Conservation (phyloP, 2,329 filamentous ascomycete genomes). For the Plenodomus biglobosus region DNA sequence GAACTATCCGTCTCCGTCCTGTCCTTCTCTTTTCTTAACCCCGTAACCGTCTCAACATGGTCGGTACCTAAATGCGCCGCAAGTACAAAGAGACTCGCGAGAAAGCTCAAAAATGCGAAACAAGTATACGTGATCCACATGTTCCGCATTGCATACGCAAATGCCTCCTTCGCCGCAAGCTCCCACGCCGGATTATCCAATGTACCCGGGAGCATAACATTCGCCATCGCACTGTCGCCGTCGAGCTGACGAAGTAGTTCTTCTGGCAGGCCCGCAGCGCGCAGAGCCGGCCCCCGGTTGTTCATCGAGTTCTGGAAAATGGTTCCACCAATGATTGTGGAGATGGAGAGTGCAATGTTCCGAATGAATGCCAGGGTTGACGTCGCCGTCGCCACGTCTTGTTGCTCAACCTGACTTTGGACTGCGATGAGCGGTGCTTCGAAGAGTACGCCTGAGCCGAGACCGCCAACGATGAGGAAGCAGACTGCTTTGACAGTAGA, state of each 20-base stretch:
- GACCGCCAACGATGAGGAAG: conserved; percentile 54
- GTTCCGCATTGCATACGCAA: conserved; percentile 47
- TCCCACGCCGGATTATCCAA: conserved; percentile 52
- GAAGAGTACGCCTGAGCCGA: conserved; percentile 57
- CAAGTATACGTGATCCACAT: conserved; percentile 55
- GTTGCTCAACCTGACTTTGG: conserved; percentile 55
- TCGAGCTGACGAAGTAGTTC: conserved; percentile 54
- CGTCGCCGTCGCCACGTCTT: conserved; percentile 55
- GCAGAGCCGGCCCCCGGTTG: conserved; percentile 52
- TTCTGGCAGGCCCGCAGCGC: conserved; percentile 52
- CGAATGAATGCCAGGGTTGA: conserved; percentile 55
- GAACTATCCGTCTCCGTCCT: not conserved
- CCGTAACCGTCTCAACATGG: conserved; percentile 53
- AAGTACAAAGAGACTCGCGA: conserved; percentile 44
- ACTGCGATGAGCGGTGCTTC: conserved; percentile 59
- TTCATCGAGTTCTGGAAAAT: conserved; percentile 64
- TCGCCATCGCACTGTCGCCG: conserved; percentile 61
- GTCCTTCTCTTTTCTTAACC: conserved; percentile 40
- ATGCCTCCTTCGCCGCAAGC: conserved; percentile 45
- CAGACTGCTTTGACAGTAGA: conserved; percentile 45
- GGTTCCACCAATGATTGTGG: conserved; percentile 54
- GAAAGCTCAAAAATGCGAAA: conserved; percentile 43
- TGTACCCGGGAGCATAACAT: conserved; percentile 57
- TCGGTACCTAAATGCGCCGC: conserved; percentile 45
- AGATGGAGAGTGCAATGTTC: conserved; percentile 50